These are phyloP conservation scores for Porcisia hertigi DNA, from an alignment of 208 protist genomes.

Conservation along the genomic window DNA sequence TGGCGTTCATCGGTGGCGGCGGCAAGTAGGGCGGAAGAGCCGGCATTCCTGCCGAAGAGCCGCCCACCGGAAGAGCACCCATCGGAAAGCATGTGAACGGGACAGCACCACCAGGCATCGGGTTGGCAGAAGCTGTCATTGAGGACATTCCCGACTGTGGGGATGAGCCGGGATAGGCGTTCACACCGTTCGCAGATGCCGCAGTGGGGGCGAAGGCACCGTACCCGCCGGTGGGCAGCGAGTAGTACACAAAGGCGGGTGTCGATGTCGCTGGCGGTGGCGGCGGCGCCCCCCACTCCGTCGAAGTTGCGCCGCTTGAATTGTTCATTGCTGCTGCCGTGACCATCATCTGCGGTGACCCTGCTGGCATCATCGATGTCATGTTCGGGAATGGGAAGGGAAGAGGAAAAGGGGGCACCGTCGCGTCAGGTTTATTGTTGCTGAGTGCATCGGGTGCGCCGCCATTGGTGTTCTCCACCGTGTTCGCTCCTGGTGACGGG, in stretches of 20 bases:
- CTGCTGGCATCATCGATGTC: constrained; percentile 3
- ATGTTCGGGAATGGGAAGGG: constrained; percentile 12
- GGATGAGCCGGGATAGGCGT: not conserved
- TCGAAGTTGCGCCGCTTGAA: not conserved
- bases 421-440: not conserved
- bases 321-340: not conserved
- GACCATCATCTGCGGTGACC: constrained; percentile 2
- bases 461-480: not conserved
- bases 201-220: constrained; percentile 1
- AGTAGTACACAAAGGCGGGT: constrained; percentile 23
- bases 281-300: constrained; percentile 7
- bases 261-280: too few species aligned
- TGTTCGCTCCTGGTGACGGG: constrained; percentile 4
- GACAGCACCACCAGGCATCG: not conserved
- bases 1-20: not conserved
- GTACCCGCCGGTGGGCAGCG: constrained; percentile 12
- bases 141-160: not conserved
- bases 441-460: not conserved
- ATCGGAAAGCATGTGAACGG: constrained; percentile 12
- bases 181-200: not conserved
- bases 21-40: constrained; percentile 8
- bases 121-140: not conserved
- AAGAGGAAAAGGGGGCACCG: constrained; percentile 1
- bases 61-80: not conserved
- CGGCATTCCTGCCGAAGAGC: constrained; percentile 2